Evolutionary conservation across 2,329 filamentous ascomycete genomes (phyloP), one percentile per base, ranked within the genome.

Genomic region (Lachnellula occidentalis): DNA sequence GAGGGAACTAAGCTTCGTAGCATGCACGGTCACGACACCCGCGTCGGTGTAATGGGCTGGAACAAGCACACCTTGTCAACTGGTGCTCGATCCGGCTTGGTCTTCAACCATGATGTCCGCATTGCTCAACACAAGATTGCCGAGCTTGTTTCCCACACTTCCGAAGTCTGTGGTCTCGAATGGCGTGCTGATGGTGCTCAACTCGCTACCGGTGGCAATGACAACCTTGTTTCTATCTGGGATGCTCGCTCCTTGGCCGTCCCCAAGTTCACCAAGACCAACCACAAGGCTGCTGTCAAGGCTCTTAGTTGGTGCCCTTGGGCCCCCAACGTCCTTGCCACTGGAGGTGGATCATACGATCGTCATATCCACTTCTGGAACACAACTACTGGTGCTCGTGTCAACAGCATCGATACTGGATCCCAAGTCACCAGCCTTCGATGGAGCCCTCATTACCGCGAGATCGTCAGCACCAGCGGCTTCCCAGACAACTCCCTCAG

Each of bases 321-420:
- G 94, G 94, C 96, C 77, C 85, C 90, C 73, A 97, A 96, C 79
- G 85, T 97, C 48, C 87, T 99, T 47, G 94, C 94, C 55, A 97
- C 94, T 43, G 94, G 94, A 54, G 94, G 94, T 69, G 94, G 94
- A 64, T 95, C 90, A 43, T 95, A 96, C 73, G 94, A 99, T 72
- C 88, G 91, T 65, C 89, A 96, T 75, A 99, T 99, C 73, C 94
- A 99, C 79, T 99, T 99, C 83, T 99, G 94, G 94, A 99, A 99
- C 81, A 95, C 92, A 46, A 97, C 94, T 21, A 96, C 92, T 4
- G 94, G 94, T 58, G 92, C 94, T 51, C 89, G 94, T 66, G 92
- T 95, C 76, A 99, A 99, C 85, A 95, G 90, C 81, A 97, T 99
- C 73, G 92, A 97, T 72, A 97, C 94, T 41, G 94, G 94, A 58